Evolutionary conservation across 768 basidiomycete genomes (phyloP).

Genomic region (Sarcomyxa edulis): DNA sequence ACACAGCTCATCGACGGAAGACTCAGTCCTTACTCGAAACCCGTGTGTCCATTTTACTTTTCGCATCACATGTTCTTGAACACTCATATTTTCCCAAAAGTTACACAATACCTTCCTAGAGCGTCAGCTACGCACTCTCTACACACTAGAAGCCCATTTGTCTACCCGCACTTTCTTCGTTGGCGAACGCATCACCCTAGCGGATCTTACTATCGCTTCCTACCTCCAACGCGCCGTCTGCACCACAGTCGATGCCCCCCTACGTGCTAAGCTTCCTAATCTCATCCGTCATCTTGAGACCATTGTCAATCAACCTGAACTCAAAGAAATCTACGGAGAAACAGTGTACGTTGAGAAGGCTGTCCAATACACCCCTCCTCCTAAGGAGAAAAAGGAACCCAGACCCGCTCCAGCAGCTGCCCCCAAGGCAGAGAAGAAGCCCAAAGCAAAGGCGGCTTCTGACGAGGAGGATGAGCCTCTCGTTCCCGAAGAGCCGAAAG

Average conservation of each 20-base stretch:
- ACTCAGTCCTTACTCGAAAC: conserved; percentile 74
- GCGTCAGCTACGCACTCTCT: conserved; percentile 50
- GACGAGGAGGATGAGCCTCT: conserved; percentile 73
- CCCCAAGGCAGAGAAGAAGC: conserved; percentile 59
- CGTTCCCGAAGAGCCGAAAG: conserved; percentile 80
- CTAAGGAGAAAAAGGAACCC: conserved; percentile 73
- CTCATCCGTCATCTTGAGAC: conserved; percentile 84
- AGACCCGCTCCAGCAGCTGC: conserved; percentile 48
- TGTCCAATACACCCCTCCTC: conserved; percentile 63
- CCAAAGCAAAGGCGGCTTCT: conserved; percentile 47
- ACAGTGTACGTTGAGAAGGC: conserved; percentile 64
- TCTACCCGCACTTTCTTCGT: conserved; percentile 83
- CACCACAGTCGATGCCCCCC: conserved; percentile 58
- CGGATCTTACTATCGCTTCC: conserved; percentile 72
- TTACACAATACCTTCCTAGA: conserved; percentile 52
- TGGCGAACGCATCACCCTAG: conserved; percentile 90
- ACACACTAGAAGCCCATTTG: conserved; percentile 71
- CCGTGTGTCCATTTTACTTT: conserved; percentile 52
- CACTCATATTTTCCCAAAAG: neutral
- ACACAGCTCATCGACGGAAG: conserved; percentile 36
- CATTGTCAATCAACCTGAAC: conserved; percentile 74
- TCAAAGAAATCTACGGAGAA: conserved; percentile 64
- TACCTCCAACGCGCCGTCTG: conserved; percentile 48
- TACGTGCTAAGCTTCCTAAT: conserved; percentile 68
- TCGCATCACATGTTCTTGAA: neutral